These are phyloP conservation scores for Colletotrichum scovillei DNA, from an alignment of 2,329 filamentous ascomycete species.

Conservation along the genomic window DNA sequence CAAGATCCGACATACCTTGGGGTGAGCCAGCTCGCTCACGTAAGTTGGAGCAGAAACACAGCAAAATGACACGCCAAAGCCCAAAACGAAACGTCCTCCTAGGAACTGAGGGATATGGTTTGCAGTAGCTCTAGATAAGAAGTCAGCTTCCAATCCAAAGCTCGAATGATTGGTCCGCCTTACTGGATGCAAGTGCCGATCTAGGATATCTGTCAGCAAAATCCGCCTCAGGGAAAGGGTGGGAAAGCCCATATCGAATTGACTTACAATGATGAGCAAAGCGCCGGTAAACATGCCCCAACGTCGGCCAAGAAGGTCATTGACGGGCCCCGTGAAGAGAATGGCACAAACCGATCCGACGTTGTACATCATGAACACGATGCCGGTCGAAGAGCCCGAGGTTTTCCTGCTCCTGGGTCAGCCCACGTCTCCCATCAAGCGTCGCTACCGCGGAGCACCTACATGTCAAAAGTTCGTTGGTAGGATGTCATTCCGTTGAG, in stretches of 20 bases:
- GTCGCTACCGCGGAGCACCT: background rate
- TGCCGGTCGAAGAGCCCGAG: conserved; percentile 29
- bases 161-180: background rate
- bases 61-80: conserved; percentile 63
- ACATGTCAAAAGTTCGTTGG: conserved; percentile 34
- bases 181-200: conserved; percentile 13
- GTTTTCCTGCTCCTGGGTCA: conserved; percentile 31
- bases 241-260: background rate
- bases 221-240: background rate
- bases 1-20: conserved; percentile 40
- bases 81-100: conserved; percentile 61
- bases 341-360: conserved; percentile 54
- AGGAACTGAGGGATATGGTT: conserved; percentile 57
- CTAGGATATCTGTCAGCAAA: background rate
- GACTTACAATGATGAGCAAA: conserved; percentile 52
- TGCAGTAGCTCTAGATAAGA: conserved; percentile 49
- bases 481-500: conserved; percentile 43
- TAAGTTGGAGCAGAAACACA: conserved; percentile 61
- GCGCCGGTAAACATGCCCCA: conserved; percentile 54
- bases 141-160: background rate
- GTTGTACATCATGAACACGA: conserved; percentile 59
- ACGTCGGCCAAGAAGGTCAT: conserved; percentile 53
- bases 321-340: conserved; percentile 44
- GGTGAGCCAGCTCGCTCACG: conserved; percentile 66
- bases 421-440: background rate